Percentiles rank a stretch among this genome's conserved stretches.
Conservation (phyloP, 805 yeast genomes). For the Nakazawaea wyomingensis region DNA sequence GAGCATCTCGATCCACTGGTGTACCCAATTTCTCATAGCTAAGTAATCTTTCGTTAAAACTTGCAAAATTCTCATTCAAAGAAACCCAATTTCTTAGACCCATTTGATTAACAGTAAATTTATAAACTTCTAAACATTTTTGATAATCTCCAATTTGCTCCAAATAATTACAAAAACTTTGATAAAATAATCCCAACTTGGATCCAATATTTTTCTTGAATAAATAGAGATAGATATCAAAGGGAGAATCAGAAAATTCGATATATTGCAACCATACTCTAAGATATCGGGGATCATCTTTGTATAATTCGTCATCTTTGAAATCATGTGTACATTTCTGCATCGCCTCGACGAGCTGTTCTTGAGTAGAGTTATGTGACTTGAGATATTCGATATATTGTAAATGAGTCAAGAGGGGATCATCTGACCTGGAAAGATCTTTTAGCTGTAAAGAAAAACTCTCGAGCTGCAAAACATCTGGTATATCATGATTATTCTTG, state of each 20-base stretch:
- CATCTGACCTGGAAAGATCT: slow-evolving; percentile 61
- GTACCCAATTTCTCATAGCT: slow-evolving; percentile 16
- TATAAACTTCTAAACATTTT: slow-evolving; percentile 58
- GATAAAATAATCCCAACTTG: slow-evolving; percentile 66
- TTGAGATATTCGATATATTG: slow-evolving; percentile 78
- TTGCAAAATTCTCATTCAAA: slow-evolving; percentile 35
- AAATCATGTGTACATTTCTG: slow-evolving; percentile 71
- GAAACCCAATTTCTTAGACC: slow-evolving; percentile 61
- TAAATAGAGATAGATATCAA: slow-evolving; percentile 66
- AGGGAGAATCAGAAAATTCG: slow-evolving; percentile 60
- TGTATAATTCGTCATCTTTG: slow-evolving; percentile 59
- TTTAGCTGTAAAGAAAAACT: background rate
- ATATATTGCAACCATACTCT: slow-evolving; percentile 79
- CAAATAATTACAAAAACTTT: slow-evolving; percentile 63
- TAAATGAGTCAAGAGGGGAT: slow-evolving; percentile 74
- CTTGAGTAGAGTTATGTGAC: slow-evolving; percentile 52
- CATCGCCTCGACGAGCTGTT: slow-evolving; percentile 59
- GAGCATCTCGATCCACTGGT: slow-evolving; percentile 12
- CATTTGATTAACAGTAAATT: slow-evolving; percentile 47
- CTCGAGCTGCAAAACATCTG: background rate
- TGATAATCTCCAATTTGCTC: slow-evolving; percentile 42
- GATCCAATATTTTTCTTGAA: slow-evolving; percentile 68
- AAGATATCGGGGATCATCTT: slow-evolving; percentile 77
- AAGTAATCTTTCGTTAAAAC: slow-evolving; percentile 37
- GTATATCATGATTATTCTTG: no score